Evolutionary conservation across 2,329 filamentous ascomycete genomes (phyloP).

Genomic region (Albophoma yamanashiensis): DNA sequence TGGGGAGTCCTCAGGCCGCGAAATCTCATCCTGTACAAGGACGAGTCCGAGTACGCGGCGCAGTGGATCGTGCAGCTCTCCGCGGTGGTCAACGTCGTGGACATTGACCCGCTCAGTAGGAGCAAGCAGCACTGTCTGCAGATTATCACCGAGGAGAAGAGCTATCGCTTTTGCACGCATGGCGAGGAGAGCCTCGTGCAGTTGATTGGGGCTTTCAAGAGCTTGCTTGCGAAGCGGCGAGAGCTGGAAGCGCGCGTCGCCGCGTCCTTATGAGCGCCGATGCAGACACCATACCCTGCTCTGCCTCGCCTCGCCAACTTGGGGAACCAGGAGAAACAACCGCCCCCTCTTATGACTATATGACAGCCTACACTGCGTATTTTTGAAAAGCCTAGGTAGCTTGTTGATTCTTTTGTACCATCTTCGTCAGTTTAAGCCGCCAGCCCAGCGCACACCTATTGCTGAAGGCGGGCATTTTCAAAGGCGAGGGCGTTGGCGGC

Average conservation of each 20-base stretch:
- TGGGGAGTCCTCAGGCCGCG: constrained; percentile 86
- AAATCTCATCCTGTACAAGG: constrained; percentile 84
- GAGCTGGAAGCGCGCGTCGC: constrained; percentile 45
- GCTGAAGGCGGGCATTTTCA: neutral
- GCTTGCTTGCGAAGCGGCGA: constrained; percentile 60
- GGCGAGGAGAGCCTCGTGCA: constrained; percentile 75
- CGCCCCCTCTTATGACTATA: neutral
- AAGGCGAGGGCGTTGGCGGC: neutral
- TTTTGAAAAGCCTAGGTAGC: neutral
- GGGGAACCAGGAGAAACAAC: neutral
- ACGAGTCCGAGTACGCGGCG: constrained; percentile 82
- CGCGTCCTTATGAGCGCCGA: constrained; percentile 7
- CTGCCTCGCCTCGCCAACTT: neutral
- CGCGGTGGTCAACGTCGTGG: constrained; percentile 78
- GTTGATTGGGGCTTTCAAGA: constrained; percentile 87
- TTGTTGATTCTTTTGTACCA: neutral
- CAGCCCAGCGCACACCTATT: neutral
- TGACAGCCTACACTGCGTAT: neutral
- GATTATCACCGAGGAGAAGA: constrained; percentile 87
- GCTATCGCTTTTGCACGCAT: constrained; percentile 62
- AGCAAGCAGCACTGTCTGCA: constrained; percentile 84
- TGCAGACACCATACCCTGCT: neutral
- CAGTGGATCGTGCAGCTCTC: constrained; percentile 70
- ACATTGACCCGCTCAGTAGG: constrained; percentile 77
- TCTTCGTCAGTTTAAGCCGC: neutral